A percentile compares a stretch with the other conserved stretches of the same genome.
phyloP scores from a whole-genome alignment of 2,329 filamentous ascomycete species.

The Thielaviopsis musarum region DNA sequence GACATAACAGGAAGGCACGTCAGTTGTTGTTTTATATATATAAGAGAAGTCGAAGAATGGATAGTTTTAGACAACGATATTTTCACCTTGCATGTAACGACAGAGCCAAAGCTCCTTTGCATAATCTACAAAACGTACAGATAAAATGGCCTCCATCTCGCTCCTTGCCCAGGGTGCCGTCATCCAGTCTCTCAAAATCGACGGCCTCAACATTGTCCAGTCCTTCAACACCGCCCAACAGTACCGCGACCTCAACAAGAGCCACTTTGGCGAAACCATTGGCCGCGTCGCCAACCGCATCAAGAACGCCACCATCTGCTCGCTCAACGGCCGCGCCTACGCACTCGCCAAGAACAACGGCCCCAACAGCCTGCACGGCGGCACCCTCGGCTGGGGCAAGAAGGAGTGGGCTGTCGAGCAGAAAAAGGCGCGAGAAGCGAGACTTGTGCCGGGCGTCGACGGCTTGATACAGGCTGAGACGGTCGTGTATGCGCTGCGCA shows the following conservation, averaged over 20 bases:
- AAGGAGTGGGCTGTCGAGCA: conserved; percentile 45
- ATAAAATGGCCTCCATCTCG: conserved; percentile 28
- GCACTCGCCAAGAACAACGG: conserved; percentile 59
- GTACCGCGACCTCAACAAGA: conserved; percentile 58
- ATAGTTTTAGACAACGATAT: no score
- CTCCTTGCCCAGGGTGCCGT: conserved; percentile 65
- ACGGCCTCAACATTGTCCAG: conserved; percentile 71
- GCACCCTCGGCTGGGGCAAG: conserved; percentile 64
- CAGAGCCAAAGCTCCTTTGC: no score
- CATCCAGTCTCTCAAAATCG: conserved; percentile 65
- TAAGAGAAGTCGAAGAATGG: no score
- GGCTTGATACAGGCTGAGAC: conserved; percentile 51
- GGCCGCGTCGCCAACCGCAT: conserved; percentile 74
- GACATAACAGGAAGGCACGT: no score
- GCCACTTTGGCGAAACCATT: conserved; percentile 87
- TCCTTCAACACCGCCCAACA: conserved; percentile 60
- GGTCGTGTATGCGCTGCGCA: conserved; percentile 31
- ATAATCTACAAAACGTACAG: no score
- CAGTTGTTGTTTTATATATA: no score
- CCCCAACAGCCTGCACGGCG: conserved; percentile 60
- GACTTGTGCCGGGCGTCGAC: conserved; percentile 32
- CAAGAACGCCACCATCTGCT: conserved; percentile 49
- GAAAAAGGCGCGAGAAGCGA: conserved; percentile 33
- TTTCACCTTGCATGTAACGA: no score
- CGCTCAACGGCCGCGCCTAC: conserved; percentile 56